Base-by-base conservation (phyloP, 345 rosid species). In the Lepidium aucheri region DNA sequence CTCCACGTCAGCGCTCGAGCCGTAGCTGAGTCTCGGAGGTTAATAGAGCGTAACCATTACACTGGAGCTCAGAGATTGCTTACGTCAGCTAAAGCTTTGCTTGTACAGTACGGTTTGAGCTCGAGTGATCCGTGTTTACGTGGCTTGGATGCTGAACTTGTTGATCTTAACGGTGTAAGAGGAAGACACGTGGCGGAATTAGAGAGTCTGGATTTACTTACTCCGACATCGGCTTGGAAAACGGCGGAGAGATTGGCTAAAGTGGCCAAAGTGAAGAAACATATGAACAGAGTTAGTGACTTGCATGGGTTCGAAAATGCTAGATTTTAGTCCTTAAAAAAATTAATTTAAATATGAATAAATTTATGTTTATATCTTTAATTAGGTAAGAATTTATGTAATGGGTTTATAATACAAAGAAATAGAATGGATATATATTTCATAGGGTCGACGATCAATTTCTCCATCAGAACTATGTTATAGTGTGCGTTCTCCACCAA, bases 231-330 rank as follows among this genome's bases (percentile, higher is more conserved):
- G 74, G 96, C 90, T 20, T 91, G 98, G 98, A 76, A 86, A 75
- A 86, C 95, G 16, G 98, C 98, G 11, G 98, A 91, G 77, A 81
- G 79, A 63, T 80, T 91, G 79, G 98, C 98, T 67, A 86, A 88
- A 72, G 85, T 88, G 69, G 98, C 98, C 35, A 84, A 83, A 24
- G 82, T 79, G 95, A 89, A 90, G 74, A 91, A 88, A 71, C 89
- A 90, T 52, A 77, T 91, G 96, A 91, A 91, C 63, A 81, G 94
- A 72, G 95, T 91, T 58, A 85, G 98, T 68, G 98, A 91, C 65
- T 79, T 91, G 83, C 98, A 91, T 81, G 98, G 98, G 58, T 88
- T 91, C 69, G 98, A 91, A 65, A 82, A 91, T 52, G 98, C 98
- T 22, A 85, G 98, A 83, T 91, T 91, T 77, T 88, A 83, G 76